Conservation (phyloP, 192 early-diverging fungal species). For the Rhizophagus prolifer region DNA sequence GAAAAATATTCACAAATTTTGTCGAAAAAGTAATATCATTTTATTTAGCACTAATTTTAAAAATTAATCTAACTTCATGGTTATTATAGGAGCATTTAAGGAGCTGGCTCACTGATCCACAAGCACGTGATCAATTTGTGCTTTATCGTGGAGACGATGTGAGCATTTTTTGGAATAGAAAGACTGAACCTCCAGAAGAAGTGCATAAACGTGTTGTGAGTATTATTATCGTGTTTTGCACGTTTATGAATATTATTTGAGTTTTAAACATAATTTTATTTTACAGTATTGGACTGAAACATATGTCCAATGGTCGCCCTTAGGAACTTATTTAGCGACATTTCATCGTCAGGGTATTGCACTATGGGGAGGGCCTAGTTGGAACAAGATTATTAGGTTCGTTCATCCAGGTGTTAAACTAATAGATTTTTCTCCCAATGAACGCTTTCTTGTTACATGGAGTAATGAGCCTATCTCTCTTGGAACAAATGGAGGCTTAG, state of each 20-base stretch:
- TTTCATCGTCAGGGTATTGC: conserved; percentile 93
- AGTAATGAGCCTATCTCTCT: conserved; percentile 80
- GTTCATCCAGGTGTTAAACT: conserved; percentile 87
- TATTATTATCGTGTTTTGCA: not conserved
- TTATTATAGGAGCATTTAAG: conserved; percentile 72
- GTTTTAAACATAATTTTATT: conserved; percentile 13
- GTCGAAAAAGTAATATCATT: conserved; percentile 50
- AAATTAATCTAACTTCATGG: not conserved
- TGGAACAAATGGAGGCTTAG: conserved; percentile 63
- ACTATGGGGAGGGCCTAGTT: conserved; percentile 94
- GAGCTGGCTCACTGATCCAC: conserved; percentile 84
- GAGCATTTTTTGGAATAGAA: conserved; percentile 87
- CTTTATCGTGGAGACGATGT: conserved; percentile 85
- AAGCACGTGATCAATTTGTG: conserved; percentile 89
- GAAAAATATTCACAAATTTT: conserved; percentile 78
- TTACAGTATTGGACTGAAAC: conserved; percentile 89
- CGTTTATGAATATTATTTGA: not conserved
- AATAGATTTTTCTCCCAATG: conserved; percentile 93
- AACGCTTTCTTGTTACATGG: conserved; percentile 91
- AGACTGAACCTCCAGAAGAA: conserved; percentile 77
- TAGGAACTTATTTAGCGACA: conserved; percentile 90
- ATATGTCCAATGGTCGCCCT: conserved; percentile 92
- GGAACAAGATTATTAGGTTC: conserved; percentile 89
- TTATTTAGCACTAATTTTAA: not conserved
- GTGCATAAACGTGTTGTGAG: conserved; percentile 60